Evolutionary conservation across 306 rosid species (phyloP), one percentile per base, ranked within the genome.

Genomic region (apple (Malus domestica)): DNA sequence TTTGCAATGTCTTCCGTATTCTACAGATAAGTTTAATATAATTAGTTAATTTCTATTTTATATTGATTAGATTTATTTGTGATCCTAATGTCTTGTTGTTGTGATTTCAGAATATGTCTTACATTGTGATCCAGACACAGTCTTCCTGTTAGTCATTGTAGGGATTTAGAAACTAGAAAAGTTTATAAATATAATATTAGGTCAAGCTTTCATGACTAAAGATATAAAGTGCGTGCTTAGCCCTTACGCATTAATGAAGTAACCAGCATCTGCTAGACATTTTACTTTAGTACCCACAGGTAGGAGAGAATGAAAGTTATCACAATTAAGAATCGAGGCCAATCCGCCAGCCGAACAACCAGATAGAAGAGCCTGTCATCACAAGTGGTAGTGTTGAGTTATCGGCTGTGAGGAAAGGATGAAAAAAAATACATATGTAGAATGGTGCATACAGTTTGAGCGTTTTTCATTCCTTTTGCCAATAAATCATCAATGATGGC

Each of bases 341-440:
- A 95, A 88, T 80, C 97, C 99, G 54, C 99, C 99, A 51, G 99
- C 99, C 9, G 99, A 95, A 80, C 97, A 92, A 68, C 99, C 99
- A 14, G 99, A 92, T 45, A 95, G 91, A 69, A 95, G 81, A 69
- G 96, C 98, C 97, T 92, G 89, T 14, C 71, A 69, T 75, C 29
- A 80, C 70, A 78, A 66, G 78, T 72, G 73, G 22, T 25, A 33
- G 69, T 71, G 51, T 38, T 46, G 27, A 77, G 79, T 35, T 70
- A 54, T 55, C 15, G 38, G 82, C 42, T 19, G 40, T 35, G 40
- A 35, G 40, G 40, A 49, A 10, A 33, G 32, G 30, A 55, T 15
- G 25, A 51, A 46, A 68, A 38, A 3, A 13, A 38, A 66, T 19
- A 49, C 57, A 75, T 59, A 22, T 35, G 8, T 35, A 6, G 40